A percentile compares a stretch with the other conserved stretches of the same genome.
Evolutionary conservation across 768 basidiomycete genomes (phyloP).

Genomic region (Suillus paluster): DNA sequence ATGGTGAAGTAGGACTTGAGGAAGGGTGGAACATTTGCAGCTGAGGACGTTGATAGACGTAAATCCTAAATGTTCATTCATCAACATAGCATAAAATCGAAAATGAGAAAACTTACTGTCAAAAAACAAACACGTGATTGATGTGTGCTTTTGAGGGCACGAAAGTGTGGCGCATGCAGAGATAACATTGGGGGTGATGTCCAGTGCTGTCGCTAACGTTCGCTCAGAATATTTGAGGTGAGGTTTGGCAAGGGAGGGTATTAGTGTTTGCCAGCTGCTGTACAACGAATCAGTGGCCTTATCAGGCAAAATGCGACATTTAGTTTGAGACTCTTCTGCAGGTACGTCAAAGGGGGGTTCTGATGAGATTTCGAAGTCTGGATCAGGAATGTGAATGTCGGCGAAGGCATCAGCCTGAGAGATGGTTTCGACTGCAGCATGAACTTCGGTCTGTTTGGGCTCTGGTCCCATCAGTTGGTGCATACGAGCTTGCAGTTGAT

Average conservation of each 20-base stretch:
- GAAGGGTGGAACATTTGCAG: conserved; percentile 28
- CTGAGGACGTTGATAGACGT: conserved; percentile 9
- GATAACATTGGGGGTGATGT: neutral
- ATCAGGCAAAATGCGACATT: conserved; percentile 3
- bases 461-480: conserved; percentile 3
- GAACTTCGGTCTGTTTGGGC: neutral
- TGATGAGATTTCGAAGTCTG: neutral
- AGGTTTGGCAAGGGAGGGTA: neutral
- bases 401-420: neutral
- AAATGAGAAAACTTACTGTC: conserved; percentile 5
- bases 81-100: neutral
- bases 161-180: neutral
- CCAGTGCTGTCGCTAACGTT: conserved; percentile 4
- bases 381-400: conserved; percentile 2
- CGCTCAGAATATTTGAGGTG: conserved; percentile 1
- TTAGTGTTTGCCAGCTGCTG: conserved; percentile 8
- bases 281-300: conserved; percentile 1
- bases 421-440: neutral
- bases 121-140: conserved; percentile 5
- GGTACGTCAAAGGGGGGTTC: neutral
- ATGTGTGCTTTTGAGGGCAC: neutral
- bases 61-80: conserved; percentile 18
- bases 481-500: conserved; percentile 2
- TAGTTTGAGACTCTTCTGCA: neutral
- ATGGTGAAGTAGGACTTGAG: conserved; percentile 29